Evolutionary conservation across 1,139 yeast species (phyloP).

Genomic region (Candida sp.): DNA sequence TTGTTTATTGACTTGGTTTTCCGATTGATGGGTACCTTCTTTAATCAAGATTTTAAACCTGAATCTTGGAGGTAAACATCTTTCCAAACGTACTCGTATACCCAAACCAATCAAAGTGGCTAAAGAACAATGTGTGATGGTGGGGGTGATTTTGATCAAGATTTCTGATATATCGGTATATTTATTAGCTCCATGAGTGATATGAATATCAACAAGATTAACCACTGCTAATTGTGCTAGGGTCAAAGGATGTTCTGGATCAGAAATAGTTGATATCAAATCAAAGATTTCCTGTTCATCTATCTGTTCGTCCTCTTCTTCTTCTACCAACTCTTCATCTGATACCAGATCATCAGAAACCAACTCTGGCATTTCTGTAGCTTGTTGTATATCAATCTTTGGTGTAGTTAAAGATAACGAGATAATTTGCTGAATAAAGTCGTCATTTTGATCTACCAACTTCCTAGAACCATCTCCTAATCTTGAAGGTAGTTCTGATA

Average conservation of each 20-base stretch:
- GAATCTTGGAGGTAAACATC: conserved; percentile 84
- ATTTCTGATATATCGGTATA: conserved; percentile 67
- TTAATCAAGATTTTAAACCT: conserved; percentile 77
- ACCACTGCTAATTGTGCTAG: conserved; percentile 95
- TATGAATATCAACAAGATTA: conserved; percentile 73
- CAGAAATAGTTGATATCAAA: conserved; percentile 83
- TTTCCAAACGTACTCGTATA: conserved; percentile 83
- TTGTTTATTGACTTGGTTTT: conserved; percentile 93
- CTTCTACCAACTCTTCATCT: conserved; percentile 11
- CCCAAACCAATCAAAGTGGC: conserved; percentile 97
- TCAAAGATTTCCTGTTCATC: conserved; percentile 64
- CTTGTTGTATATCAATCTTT: neutral
- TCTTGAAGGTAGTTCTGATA: conserved; percentile 73
- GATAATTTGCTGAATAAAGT: conserved; percentile 17
- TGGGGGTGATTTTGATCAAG: conserved; percentile 85
- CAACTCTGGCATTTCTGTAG: conserved; percentile 19
- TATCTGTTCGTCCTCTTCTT: conserved; percentile 58
- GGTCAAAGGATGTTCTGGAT: conserved; percentile 97
- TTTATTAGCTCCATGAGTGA: conserved; percentile 50
- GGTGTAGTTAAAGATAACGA: conserved; percentile 20
- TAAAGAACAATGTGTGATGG: conserved; percentile 94
- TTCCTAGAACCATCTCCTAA: conserved; percentile 10
- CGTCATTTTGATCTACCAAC: conserved; percentile 10
- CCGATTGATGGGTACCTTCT: conserved; percentile 95
- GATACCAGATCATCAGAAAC: conserved; percentile 22